Base-by-base conservation (phyloP, 1,284 basidiomycete genomes). In the Pulchroboletus neoregius region DNA sequence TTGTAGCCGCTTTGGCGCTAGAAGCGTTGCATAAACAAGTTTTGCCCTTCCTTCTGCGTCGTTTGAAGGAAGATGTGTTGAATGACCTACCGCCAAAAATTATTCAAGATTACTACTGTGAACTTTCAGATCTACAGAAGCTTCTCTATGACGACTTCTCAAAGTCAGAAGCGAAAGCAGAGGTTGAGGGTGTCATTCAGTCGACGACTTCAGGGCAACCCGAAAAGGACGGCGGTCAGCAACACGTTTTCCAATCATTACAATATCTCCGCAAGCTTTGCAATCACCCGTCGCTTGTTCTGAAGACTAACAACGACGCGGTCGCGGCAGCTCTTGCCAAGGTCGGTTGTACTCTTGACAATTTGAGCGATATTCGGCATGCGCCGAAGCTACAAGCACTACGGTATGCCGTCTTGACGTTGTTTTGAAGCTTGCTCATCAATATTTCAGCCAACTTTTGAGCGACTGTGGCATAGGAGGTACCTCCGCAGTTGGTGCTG, bases 21-120 rank as follows among this genome's bases (percentile, higher is more conserved):
- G 96, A 99, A 65, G 92, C 94, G 1, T 68, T 99, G 41, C 96
- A 99, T 68, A 99, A 99, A 71, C 96, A 99, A 75, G 95, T 99
- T 23, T 71, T 99, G n/a, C 96, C 96, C 0, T 99, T 99, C 82
- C 72, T 99, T 24, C 78, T 99, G 23, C 89, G 96, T 42, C 85
- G 96, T 16, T 72, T 99, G 60, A 99, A 99, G 67, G 96, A 99
- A 68, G 94, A 99, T 62, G 96, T 99, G 18, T 74, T 99, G 50
- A 74, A 93, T 58, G 96, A 99, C 64, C 76, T 99, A 2, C 96
- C 96, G 0, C 96, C 96, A 2, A 99, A 99, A 73, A 99, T 99
- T 67, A 99, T 99, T 53, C 96, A 99, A 69, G 96, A 99, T 65
- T 98, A 99, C 68, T 96, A 98, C 63, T 98, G 95, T 74, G 95